phyloP scores from a whole-genome alignment of 192 early-diverging fungal genomes.

The Oehlia diaphana region DNA sequence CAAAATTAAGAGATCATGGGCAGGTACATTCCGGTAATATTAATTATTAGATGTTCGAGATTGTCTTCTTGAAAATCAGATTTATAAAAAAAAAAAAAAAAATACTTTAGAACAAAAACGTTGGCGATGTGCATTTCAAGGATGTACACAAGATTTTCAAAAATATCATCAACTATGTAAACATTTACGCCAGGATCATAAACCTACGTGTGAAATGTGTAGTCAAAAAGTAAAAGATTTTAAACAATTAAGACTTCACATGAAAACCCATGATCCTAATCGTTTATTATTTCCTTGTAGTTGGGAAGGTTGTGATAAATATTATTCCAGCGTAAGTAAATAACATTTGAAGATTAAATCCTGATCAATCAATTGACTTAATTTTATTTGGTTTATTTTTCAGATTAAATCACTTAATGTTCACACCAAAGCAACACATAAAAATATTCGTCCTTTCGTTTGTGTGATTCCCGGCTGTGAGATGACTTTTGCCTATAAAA shows the following conservation, averaged over 20 bases:
- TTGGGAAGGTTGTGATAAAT: constrained; percentile 26
- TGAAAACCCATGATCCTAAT: constrained; percentile 14
- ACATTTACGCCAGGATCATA: constrained; percentile 20
- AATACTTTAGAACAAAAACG: constrained; percentile 2
- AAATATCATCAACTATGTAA: not conserved
- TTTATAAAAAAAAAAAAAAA: no score
- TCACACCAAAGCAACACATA: not conserved
- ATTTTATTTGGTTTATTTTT: not conserved
- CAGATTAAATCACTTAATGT: not conserved
- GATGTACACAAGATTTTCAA: constrained; percentile 14
- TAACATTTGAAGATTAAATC: not conserved
- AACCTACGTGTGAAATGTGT: constrained; percentile 18
- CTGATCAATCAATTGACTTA: not conserved
- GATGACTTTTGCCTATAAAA: not conserved
- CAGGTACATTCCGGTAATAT: not conserved
- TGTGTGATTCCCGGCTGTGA: not conserved
- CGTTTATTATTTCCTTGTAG: constrained; percentile 19
- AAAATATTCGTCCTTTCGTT: not conserved
- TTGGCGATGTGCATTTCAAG: constrained; percentile 1
- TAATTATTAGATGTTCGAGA: not conserved
- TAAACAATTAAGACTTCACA: not conserved
- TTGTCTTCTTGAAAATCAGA: not conserved
- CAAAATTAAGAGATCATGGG: not conserved
- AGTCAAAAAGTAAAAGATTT: not conserved
- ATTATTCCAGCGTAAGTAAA: constrained; percentile 19